Evolutionary conservation across 2,329 filamentous ascomycete species (phyloP).

Genomic region (Aspergillus candidus): DNA sequence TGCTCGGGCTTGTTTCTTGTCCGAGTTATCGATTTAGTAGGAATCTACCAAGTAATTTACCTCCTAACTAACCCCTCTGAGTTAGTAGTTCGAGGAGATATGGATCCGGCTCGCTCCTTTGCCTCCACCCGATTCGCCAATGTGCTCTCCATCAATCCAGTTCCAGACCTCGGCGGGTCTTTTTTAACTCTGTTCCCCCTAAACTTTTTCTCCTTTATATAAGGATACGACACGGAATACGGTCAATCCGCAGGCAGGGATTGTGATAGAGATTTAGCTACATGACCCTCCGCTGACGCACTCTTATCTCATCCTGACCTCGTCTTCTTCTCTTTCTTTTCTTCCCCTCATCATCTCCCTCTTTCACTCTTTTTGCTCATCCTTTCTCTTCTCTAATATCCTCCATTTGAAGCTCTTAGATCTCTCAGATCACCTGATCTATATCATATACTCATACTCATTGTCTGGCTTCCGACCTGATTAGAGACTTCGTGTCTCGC

Average conservation of each 20-base stretch:
- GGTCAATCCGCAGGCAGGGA: not conserved
- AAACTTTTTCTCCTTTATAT: not conserved
- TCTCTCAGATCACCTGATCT: too few species aligned
- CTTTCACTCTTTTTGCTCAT: not conserved
- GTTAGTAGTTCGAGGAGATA: too few species aligned
- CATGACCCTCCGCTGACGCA: not conserved
- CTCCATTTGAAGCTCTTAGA: too few species aligned
- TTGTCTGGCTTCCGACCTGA: too few species aligned
- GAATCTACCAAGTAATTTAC: too few species aligned
- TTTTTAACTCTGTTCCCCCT: not conserved
- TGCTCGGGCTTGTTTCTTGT: too few species aligned
- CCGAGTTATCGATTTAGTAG: too few species aligned
- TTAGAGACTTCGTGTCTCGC: too few species aligned
- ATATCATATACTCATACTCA: constrained; percentile 10
- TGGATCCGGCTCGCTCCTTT: not conserved
- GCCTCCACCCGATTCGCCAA: constrained; percentile 9
- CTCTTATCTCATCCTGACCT: constrained; percentile 6
- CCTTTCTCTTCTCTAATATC: constrained; percentile 3
- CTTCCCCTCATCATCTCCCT: constrained; percentile 1
- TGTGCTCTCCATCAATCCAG: not conserved
- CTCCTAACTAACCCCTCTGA: too few species aligned
- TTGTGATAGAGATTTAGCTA: constrained; percentile 7
- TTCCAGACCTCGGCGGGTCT: constrained; percentile 1
- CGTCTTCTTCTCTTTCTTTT: constrained; percentile 2
- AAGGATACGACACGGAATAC: not conserved